Conservation (phyloP, 352 stramenopile genomes). For the Pseudoperonospora humuli region DNA sequence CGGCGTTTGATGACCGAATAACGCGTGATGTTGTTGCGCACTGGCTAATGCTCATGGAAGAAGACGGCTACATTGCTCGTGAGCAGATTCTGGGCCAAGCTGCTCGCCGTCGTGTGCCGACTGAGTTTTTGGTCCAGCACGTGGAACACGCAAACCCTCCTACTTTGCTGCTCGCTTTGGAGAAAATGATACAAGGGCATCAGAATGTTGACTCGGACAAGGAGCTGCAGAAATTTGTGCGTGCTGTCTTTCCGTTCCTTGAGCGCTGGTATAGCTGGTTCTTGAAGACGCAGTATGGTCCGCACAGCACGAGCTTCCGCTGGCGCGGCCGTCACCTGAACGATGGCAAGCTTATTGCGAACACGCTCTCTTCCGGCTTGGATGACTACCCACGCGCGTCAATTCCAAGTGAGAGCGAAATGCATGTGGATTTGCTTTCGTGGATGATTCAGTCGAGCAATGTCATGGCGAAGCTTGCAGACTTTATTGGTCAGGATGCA, state of each 20-base stretch:
- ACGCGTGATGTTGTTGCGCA: conserved; percentile 77
- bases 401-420: conserved; percentile 62
- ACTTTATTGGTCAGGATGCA: conserved; percentile 22
- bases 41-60: conserved; percentile 85
- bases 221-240: conserved; percentile 32
- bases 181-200: conserved; percentile 57
- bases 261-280: conserved; percentile 78
- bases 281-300: conserved; percentile 45
- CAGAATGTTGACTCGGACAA: conserved; percentile 11
- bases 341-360: conserved; percentile 79
- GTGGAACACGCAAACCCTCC: conserved; percentile 89
- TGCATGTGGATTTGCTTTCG: conserved; percentile 86
- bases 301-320: conserved; percentile 42
- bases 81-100: conserved; percentile 84
- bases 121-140: conserved; percentile 88
- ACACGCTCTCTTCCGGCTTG: conserved; percentile 88
- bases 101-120: conserved; percentile 69
- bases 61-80: conserved; percentile 87
- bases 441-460: conserved; percentile 84
- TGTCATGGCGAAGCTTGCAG: conserved; percentile 43
- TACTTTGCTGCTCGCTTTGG: conserved; percentile 79
- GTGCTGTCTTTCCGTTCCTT: conserved; percentile 59
- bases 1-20: conserved; percentile 63
- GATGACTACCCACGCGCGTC: conserved; percentile 89
- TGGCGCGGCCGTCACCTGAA: conserved; percentile 72